These are phyloP conservation scores for Cyberlindnera petersonii DNA, from an alignment of 805 yeast genomes.

Conservation along the genomic window DNA sequence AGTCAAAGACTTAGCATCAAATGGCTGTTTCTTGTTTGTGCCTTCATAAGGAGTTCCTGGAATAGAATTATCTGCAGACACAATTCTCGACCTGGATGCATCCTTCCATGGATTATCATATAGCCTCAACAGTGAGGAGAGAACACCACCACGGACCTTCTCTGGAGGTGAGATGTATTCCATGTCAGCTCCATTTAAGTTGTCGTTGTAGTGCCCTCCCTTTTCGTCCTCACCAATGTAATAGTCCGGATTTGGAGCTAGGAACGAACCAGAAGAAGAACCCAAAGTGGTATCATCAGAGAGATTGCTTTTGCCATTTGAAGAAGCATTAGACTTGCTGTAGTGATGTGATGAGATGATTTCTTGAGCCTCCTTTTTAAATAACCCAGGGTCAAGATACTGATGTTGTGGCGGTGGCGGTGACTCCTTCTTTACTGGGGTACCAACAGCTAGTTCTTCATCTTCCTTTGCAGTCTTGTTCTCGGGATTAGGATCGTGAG, in stretches of 20 bases:
- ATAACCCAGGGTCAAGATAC: constrained; percentile 38
- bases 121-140: no score
- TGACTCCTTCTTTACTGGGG: constrained; percentile 20
- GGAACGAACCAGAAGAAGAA: not conserved
- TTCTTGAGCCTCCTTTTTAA: constrained; percentile 50
- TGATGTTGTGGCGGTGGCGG: constrained; percentile 28
- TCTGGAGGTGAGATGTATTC: no score
- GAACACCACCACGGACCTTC: no score
- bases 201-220: no score
- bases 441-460: not conserved
- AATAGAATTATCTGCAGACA: not conserved
- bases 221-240: no score
- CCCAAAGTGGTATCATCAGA: constrained; percentile 19
- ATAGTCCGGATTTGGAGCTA: no score
- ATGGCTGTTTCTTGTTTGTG: not conserved
- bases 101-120: no score
- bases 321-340: not conserved
- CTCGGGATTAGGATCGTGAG: constrained; percentile 11
- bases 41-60: not conserved
- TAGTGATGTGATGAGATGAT: constrained; percentile 37
- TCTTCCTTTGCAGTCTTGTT: constrained; percentile 1
- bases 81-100: no score
- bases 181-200: no score
- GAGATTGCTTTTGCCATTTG: constrained; percentile 1
- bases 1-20: not conserved